Evolutionary conservation across 768 basidiomycete genomes (phyloP).

Genomic region (Mycena leptocephala): DNA sequence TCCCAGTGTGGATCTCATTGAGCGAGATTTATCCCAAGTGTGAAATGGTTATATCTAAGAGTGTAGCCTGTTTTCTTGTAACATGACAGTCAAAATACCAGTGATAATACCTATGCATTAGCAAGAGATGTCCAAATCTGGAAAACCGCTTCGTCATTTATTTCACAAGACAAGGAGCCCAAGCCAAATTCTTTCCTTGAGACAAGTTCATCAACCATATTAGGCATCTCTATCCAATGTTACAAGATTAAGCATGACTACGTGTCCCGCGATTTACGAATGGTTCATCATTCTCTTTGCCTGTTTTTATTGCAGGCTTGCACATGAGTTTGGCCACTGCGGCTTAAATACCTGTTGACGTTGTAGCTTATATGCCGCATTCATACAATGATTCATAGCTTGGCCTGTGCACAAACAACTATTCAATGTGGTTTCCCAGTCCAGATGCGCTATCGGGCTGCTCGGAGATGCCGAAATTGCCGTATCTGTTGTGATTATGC

Average conservation of each 20-base stretch:
- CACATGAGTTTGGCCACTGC: neutral
- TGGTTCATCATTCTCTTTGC: neutral
- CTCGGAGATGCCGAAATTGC: slow-evolving; percentile 6
- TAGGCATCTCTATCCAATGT: neutral
- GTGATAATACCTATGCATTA: neutral
- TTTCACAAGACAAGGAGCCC: neutral
- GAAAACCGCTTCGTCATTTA: neutral
- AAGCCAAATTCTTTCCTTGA: neutral
- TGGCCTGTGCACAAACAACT: neutral
- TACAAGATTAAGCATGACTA: neutral
- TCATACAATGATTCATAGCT: neutral
- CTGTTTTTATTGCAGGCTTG: neutral
- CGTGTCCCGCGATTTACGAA: neutral
- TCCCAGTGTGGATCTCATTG: neutral
- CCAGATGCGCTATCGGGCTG: slow-evolving; percentile 1
- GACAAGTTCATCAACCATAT: neutral
- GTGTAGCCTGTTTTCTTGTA: neutral
- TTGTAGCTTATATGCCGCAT: neutral
- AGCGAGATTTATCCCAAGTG: neutral
- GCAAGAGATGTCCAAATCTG: neutral
- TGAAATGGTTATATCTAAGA: neutral
- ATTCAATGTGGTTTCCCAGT: slow-evolving; percentile 9
- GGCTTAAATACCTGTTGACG: neutral
- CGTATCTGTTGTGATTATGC: slow-evolving; percentile 7
- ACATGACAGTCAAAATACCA: neutral